Evolutionary conservation across 371 early-diverging fungal genomes (phyloP).

Genomic region (Syncephalastrum monosporum): DNA sequence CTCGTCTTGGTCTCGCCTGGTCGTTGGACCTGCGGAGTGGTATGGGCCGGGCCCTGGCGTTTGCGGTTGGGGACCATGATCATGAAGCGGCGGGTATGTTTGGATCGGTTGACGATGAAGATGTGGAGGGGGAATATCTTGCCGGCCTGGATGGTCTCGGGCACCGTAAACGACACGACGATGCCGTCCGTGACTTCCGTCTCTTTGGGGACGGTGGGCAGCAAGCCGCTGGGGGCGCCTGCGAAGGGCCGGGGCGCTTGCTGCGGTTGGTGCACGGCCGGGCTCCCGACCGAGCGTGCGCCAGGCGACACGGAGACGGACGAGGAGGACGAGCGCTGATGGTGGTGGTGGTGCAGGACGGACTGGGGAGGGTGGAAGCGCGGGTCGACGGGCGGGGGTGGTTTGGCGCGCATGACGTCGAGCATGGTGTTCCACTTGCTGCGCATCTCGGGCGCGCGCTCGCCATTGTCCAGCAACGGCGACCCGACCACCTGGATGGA

Average conservation of each 20-base stretch:
- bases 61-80: constrained; percentile 67
- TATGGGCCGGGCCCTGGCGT: constrained; percentile 35
- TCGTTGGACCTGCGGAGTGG: constrained; percentile 22
- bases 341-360: constrained; percentile 17
- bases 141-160: constrained; percentile 41
- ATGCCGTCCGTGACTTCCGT: constrained; percentile 55
- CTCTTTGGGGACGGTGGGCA: constrained; percentile 28
- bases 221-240: not conserved
- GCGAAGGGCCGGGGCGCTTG: not conserved
- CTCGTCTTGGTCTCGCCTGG: constrained; percentile 21
- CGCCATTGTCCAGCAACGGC: constrained; percentile 51
- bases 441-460: constrained; percentile 50
- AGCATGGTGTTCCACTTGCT: constrained; percentile 72
- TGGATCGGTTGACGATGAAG: constrained; percentile 74
- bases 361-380: constrained; percentile 17
- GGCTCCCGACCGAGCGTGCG: constrained; percentile 42
- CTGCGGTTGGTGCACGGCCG: constrained; percentile 13
- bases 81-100: constrained; percentile 61
- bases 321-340: constrained; percentile 13
- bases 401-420: constrained; percentile 55
- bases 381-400: constrained; percentile 36
- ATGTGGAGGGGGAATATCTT: constrained; percentile 72
- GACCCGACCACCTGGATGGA: constrained; percentile 59
- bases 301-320: constrained; percentile 37
- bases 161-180: constrained; percentile 65